Evolutionary conservation across 2,329 filamentous ascomycete species (phyloP).

Genomic region (Septoria linicola): DNA sequence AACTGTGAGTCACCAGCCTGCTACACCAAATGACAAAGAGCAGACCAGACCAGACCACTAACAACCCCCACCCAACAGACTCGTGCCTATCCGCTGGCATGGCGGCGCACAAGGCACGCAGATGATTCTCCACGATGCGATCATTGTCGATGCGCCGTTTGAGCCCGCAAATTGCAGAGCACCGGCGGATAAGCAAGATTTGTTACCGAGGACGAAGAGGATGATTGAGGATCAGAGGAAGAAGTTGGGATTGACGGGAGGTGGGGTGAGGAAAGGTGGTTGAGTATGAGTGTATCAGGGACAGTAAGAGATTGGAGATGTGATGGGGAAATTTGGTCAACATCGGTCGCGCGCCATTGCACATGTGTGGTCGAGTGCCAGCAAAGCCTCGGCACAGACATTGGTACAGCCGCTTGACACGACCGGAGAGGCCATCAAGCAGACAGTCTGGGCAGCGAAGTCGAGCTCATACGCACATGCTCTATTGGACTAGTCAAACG

Average conservation of each 20-base stretch:
- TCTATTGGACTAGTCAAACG: too few species aligned
- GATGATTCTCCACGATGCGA: conserved; percentile 62
- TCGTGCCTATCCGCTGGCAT: conserved; percentile 57
- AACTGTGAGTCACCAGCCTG: conserved; percentile 46
- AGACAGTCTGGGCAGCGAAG: too few species aligned
- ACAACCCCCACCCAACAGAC: conserved; percentile 22
- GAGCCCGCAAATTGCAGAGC: conserved; percentile 55
- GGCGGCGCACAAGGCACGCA: conserved; percentile 41
- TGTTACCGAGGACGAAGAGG: conserved; percentile 46
- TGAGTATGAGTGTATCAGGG: conserved; percentile 21
- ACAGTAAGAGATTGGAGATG: too few species aligned
- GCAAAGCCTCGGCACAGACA: too few species aligned
- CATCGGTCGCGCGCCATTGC: too few species aligned
- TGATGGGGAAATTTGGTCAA: too few species aligned
- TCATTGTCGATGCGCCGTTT: conserved; percentile 60
- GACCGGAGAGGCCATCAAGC: too few species aligned
- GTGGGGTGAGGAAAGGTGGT: conserved; percentile 28
- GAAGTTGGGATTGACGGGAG: conserved; percentile 40
- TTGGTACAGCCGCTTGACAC: too few species aligned
- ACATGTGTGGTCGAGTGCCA: too few species aligned
- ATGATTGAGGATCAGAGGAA: conserved; percentile 48
- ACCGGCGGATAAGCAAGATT: conserved; percentile 44
- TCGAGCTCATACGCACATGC: too few species aligned
- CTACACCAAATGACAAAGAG: not conserved
- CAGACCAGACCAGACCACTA: not conserved